These are phyloP conservation scores for Tylopilus plumbeoviolaceoides DNA, from an alignment of 768 basidiomycete species.

Conservation along the genomic window DNA sequence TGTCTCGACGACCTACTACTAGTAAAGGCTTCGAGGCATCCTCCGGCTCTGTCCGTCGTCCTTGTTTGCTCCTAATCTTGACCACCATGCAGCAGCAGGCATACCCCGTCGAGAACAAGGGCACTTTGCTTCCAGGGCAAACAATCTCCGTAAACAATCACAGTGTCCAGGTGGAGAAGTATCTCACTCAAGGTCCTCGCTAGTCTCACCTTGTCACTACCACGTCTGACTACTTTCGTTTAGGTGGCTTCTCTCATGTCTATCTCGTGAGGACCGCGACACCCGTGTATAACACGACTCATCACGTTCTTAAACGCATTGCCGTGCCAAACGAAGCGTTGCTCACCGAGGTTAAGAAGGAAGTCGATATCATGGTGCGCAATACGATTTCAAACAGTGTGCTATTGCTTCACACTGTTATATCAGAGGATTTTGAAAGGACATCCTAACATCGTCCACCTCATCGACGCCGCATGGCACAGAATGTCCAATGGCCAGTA, in stretches of 20 bases:
- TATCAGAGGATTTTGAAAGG: slow-evolving; percentile 82
- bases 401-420: slow-evolving; percentile 27
- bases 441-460: slow-evolving; percentile 92
- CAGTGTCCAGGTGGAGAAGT: slow-evolving; percentile 88
- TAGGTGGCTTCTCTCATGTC: slow-evolving; percentile 97
- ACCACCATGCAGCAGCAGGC: slow-evolving; percentile 40
- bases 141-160: slow-evolving; percentile 87
- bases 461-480: slow-evolving; percentile 93
- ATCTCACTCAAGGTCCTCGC: slow-evolving; percentile 83
- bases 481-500: slow-evolving; percentile 77
- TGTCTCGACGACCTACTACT: neutral
- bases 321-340: slow-evolving; percentile 87
- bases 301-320: slow-evolving; percentile 96
- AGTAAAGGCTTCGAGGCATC: neutral
- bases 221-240: slow-evolving; percentile 12
- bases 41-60: slow-evolving; percentile 2
- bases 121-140: slow-evolving; percentile 77
- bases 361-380: slow-evolving; percentile 97
- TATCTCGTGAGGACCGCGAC: slow-evolving; percentile 87
- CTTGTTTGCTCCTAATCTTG: slow-evolving; percentile 2
- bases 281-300: slow-evolving; percentile 87
- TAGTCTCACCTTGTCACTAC: slow-evolving; percentile 4
- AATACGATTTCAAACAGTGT: slow-evolving; percentile 8
- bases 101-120: slow-evolving; percentile 47
- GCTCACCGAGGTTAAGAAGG: slow-evolving; percentile 91